Evolutionary conservation across 177 flowering plant genomes (phyloP).

Genomic region (Tripterygium wilfordii): DNA sequence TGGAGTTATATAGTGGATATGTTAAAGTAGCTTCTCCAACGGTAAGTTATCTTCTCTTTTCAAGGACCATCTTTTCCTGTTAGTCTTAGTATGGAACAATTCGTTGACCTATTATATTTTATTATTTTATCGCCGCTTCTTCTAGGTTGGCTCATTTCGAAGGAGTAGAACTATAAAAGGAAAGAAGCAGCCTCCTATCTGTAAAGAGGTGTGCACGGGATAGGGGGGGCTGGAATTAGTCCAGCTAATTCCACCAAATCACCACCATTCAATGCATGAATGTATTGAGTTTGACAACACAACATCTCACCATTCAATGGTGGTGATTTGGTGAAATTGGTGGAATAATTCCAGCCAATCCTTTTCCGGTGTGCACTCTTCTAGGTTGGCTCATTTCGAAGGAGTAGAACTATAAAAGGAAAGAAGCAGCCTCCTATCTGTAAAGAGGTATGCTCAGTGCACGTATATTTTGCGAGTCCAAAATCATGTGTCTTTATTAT

Average conservation of each 20-base stretch:
- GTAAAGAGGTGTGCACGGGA: conserved; percentile 64
- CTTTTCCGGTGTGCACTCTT: too few species aligned
- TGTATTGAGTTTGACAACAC: too few species aligned
- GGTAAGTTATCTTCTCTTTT: conserved; percentile 34
- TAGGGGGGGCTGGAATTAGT: too few species aligned
- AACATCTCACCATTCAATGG: too few species aligned
- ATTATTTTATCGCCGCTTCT: too few species aligned
- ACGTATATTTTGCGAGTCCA: neutral
- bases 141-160: conserved; percentile 79
- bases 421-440: conserved; percentile 71
- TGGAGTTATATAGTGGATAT: conserved; percentile 64
- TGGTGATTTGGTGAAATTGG: too few species aligned
- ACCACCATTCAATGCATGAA: too few species aligned
- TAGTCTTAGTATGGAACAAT: too few species aligned
- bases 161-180: conserved; percentile 80
- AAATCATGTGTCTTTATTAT: too few species aligned
- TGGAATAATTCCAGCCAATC: too few species aligned
- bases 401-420: conserved; percentile 78
- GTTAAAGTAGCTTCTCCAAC: conserved; percentile 71
- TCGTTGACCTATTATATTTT: too few species aligned
- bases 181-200: conserved; percentile 68
- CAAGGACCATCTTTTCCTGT: neutral
- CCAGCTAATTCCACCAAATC: too few species aligned
- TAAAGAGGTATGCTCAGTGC: conserved; percentile 54
- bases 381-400: conserved; percentile 83